Evolutionary conservation across 169 alveolate species (phyloP), one percentile per base, ranked within the genome.

Genomic region (Plasmodium coatneyi): DNA sequence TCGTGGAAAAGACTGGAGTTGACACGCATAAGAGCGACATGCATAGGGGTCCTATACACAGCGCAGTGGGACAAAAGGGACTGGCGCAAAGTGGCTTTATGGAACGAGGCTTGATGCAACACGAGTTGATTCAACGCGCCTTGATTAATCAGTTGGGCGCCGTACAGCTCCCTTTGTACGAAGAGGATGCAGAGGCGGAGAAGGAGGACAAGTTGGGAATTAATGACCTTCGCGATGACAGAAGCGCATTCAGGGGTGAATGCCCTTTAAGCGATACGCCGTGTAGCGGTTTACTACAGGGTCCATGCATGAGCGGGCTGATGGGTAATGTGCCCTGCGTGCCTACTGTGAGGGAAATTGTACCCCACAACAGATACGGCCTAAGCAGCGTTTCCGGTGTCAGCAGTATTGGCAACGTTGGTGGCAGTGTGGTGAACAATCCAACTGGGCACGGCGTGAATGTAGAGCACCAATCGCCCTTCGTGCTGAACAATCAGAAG

Each of bases 161-260:
- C 32, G 19, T 52, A 10, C 83, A 83, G 30, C 28, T 25, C 22
- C 43, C 43, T 43, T 12, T 39, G 52, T 70, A 70, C 19, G 54
- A 66, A 3, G 86, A 41, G 32, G 82, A 83, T 4, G 49, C 36
- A 22, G 81, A 66, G 74, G 30, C 36, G 34, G 81, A 66, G 74
- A 12, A 7, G 46, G 12, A 52, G 16, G 54, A 36, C 39, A 54
- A 10, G 10, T 52, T 22, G 7, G 89, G 71, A 52, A 81, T 56
- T 12, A 81, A 54, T 81, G 70, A 49, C 32, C 19, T 28, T 81
- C 71, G 22, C 41, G 19, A 30, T 28, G 70, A 19, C 41, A 81
- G 41, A 14, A 14, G 70, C 70, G 30, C 76, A 66, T 66, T 66
- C 30, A 28, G 76, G 36, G 36, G 76, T 3, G 39, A 25, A 19